Evolutionary conservation across 1,139 yeast genomes (phyloP), one percentile per base, ranked within the genome.

Genomic region (Scheffersomyces insectosa): DNA sequence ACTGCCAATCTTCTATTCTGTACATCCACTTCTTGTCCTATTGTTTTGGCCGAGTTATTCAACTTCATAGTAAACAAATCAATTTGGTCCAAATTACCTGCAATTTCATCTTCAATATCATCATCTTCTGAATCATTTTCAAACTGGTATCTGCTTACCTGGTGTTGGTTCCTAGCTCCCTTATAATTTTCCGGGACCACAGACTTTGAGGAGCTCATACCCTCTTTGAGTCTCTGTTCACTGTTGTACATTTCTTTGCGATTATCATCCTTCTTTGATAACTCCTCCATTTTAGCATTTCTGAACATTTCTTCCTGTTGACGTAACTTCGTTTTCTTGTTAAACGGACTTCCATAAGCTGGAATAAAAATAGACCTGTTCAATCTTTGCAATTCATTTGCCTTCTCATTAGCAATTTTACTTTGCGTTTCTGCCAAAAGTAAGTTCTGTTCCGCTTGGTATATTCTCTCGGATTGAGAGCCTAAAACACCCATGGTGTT

Each of bases 401-500:
- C 95, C 65, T 88, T 88, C 42, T 84, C 89, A 51, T 86, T 90
- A 5, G 96, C 96, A 46, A 87, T 80, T 53, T 82, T 75, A 49
- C 88, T 88, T 60, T 90, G 97, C 2, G 90, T 84, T 47, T 84
- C 88, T 37, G 95, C 88, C 44, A 87, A 68, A 44, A 87, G 80
- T 53, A 93, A 68, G 54, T 83, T 85, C 54, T 82, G 83, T 61
- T 91, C 97, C 14, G 93, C 83, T 58, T 80, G 82, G 60, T 85
- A 87, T 50, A 93, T 71, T 41, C 89, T 74, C 61, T 90, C 97
- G 43, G 95, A 84, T 65, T 95, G 99, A 15, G 93, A 81, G 25
- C 98, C 98, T 43, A 95, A 76, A 82, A 89, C 83, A 25, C 97
- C 97, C 53, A 91, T 69, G 0, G 98, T 86, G 60, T 91, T 89